A percentile compares a stretch with the other conserved stretches of the same genome.
Conservation (phyloP, 1,139 yeast species). For the Saccharomycopsis phalli region DNA sequence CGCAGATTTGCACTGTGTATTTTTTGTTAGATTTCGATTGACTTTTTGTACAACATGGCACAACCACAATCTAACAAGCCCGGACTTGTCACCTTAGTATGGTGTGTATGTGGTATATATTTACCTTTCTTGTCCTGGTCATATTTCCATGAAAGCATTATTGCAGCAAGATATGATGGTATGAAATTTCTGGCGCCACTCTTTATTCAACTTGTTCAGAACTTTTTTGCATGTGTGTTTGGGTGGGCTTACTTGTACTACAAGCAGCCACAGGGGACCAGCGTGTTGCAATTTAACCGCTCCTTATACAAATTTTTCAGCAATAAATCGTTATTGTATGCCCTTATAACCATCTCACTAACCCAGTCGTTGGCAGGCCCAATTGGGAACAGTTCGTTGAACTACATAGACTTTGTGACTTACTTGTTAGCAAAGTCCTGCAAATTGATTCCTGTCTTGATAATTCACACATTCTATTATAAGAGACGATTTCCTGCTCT, state of each 20-base stretch:
- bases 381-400: constrained; percentile 62
- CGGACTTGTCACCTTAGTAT: constrained; percentile 5
- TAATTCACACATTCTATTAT: constrained; percentile 70
- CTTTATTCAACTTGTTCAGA: constrained; percentile 66
- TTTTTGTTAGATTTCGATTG: no score
- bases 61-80: no score
- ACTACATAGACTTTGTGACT: constrained; percentile 80
- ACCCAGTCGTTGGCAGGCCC: constrained; percentile 82
- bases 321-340: constrained; percentile 28
- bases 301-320: constrained; percentile 10
- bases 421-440: constrained; percentile 86
- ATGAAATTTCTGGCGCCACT: constrained; percentile 65
- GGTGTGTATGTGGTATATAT: constrained; percentile 67
- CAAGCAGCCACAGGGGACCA: constrained; percentile 25
- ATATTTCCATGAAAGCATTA: constrained; percentile 77
- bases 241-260: constrained; percentile 52
- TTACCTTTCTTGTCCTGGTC: constrained; percentile 88
- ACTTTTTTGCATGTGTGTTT: constrained; percentile 57
- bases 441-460: constrained; percentile 85
- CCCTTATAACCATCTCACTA: constrained; percentile 56
- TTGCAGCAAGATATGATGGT: constrained; percentile 62
- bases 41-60: no score
- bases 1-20: no score
- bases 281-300: not conserved
- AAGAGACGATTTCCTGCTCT: constrained; percentile 62